phyloP scores from a whole-genome alignment of 352 stramenopile genomes.

The Pythium dissotocum region DNA sequence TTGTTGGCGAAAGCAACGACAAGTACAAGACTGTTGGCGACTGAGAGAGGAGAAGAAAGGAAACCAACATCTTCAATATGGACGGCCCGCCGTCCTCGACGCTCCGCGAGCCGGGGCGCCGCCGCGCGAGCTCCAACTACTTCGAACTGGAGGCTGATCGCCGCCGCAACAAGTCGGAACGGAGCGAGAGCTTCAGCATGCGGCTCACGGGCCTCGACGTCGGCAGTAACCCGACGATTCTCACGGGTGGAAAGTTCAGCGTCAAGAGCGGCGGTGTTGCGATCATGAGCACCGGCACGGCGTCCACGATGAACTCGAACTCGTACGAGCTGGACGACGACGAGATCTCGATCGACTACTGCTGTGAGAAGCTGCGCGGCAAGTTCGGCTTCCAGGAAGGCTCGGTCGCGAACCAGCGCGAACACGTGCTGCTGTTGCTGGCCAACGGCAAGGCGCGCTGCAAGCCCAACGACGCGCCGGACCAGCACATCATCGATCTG shows the following conservation, averaged over 20 bases:
- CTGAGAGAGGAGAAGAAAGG: background rate
- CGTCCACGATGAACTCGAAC: background rate
- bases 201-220: conserved; percentile 64
- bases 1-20: conserved; percentile 3
- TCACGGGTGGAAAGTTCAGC: conserved; percentile 26
- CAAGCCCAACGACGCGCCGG: conserved; percentile 41
- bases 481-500: conserved; percentile 56
- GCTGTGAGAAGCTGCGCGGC: conserved; percentile 70
- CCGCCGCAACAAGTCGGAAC: conserved; percentile 71
- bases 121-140: conserved; percentile 80
- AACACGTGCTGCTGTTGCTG: conserved; percentile 79
- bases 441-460: conserved; percentile 74
- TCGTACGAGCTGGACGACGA: conserved; percentile 50
- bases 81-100: background rate
- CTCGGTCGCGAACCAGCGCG: conserved; percentile 80
- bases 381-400: conserved; percentile 88
- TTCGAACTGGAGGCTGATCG: conserved; percentile 79
- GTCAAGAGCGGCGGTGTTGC: conserved; percentile 7
- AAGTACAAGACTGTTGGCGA: conserved; percentile 6
- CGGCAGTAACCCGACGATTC: conserved; percentile 23
- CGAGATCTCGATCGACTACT: conserved; percentile 81
- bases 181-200: conserved; percentile 56
- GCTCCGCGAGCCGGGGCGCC: conserved; percentile 27
- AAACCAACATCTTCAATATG: conserved; percentile 3
- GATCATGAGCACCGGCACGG: conserved; percentile 15